Percentiles rank a stretch among this genome's conserved stretches.
These are phyloP conservation scores for Fusarium veterinarium DNA, from an alignment of 2,329 filamentous ascomycete genomes.

Conservation along the genomic window DNA sequence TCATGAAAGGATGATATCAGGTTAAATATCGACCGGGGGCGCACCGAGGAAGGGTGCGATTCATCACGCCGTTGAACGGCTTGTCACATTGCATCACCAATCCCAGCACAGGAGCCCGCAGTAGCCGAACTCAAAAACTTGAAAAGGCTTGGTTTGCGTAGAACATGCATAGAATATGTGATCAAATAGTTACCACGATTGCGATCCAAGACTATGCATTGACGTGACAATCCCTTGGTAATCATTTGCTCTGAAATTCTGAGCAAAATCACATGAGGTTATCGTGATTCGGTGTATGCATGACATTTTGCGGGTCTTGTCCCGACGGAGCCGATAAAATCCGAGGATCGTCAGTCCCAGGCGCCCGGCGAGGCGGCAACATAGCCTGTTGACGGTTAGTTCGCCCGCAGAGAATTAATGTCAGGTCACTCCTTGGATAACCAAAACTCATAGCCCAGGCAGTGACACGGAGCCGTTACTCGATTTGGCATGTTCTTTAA, in stretches of 20 bases:
- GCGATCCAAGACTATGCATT: background rate
- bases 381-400: slow-evolving; percentile 7
- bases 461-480: slow-evolving; percentile 8
- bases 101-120: background rate
- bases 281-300: background rate
- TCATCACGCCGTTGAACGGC: background rate
- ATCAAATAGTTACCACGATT: background rate
- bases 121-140: background rate
- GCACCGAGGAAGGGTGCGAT: slow-evolving; percentile 1
- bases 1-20: background rate
- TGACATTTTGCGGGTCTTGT: background rate
- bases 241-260: background rate
- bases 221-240: background rate
- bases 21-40: slow-evolving; percentile 1
- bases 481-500: background rate
- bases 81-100: background rate
- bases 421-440: background rate
- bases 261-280: background rate
- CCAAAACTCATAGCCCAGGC: background rate
- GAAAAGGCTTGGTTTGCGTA: background rate
- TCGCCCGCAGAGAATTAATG: background rate
- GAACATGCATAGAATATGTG: background rate
- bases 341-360: background rate
- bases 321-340: slow-evolving; percentile 6
- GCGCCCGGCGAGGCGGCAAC: background rate